A percentile compares a stretch with the other conserved stretches of the same genome.
phyloP scores from a whole-genome alignment of 768 basidiomycete species.

The Mycena olivaceomarginata region DNA sequence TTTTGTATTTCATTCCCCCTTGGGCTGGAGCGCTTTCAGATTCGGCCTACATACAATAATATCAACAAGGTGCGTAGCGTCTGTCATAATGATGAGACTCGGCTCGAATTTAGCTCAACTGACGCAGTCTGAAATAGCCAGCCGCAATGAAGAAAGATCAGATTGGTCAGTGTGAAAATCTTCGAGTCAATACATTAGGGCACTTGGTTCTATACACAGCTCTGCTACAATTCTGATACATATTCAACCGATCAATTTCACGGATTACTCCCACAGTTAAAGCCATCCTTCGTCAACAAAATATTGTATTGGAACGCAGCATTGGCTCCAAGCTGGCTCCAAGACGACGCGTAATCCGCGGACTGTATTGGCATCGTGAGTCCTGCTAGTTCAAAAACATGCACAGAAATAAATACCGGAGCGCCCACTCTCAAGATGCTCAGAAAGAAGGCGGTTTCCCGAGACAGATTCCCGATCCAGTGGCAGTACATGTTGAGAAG shows the following conservation, averaged over 20 bases:
- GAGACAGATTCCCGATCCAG: slow-evolving; percentile 24
- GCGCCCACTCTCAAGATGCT: not conserved
- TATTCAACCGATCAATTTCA: not conserved
- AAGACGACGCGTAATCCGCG: slow-evolving; percentile 13
- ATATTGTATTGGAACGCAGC: slow-evolving; percentile 21
- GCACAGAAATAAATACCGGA: slow-evolving; percentile 6
- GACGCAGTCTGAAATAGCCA: not conserved
- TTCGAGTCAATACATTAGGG: not conserved
- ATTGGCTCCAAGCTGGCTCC: slow-evolving; percentile 1
- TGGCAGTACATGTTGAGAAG: slow-evolving; percentile 27
- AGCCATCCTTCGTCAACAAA: slow-evolving; percentile 25
- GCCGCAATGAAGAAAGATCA: not conserved
- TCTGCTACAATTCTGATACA: not conserved
- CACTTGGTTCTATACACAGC: not conserved
- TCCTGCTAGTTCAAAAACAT: not conserved
- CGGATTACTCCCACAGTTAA: slow-evolving; percentile 18
- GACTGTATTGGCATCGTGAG: slow-evolving; percentile 18
- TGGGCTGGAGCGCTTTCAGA: not conserved
- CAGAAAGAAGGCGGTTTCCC: slow-evolving; percentile 3
- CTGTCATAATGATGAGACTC: not conserved
- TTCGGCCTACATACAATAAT: not conserved
- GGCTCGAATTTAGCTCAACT: not conserved
- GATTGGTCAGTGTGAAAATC: not conserved
- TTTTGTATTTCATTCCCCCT: not conserved
- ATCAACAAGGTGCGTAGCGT: not conserved